These are phyloP conservation scores for Populus tomentosa DNA, from an alignment of 441 rosid genomes.

Conservation along the genomic window DNA sequence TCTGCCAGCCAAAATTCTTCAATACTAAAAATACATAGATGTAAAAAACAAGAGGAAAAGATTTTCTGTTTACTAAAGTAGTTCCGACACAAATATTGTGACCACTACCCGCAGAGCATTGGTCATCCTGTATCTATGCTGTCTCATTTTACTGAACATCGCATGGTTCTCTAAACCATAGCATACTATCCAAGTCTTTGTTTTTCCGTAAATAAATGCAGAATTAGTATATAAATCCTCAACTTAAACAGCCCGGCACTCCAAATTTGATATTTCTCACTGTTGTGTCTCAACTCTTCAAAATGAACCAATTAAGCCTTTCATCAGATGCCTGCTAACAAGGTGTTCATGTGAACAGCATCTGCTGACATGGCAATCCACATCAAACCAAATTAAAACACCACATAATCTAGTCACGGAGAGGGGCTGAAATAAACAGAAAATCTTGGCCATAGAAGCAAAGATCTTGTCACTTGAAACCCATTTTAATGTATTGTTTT, in stretches of 20 bases:
- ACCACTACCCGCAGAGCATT: background rate
- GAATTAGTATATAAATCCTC: background rate
- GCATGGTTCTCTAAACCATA: background rate
- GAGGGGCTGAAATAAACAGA: background rate
- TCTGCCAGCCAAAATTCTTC: background rate
- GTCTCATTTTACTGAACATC: background rate
- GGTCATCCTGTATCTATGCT: background rate
- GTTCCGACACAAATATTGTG: background rate
- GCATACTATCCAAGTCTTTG: background rate
- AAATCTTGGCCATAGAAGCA: background rate
- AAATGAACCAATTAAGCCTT: background rate
- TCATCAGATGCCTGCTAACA: background rate
- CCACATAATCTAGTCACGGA: background rate
- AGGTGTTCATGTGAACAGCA: background rate
- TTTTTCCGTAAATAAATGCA: background rate
- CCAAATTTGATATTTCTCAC: background rate
- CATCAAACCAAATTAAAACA: background rate
- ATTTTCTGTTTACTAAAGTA: background rate
- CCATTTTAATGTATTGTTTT: background rate
- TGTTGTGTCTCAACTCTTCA: background rate
- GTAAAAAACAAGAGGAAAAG: background rate
- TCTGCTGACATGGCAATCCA: background rate
- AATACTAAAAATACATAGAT: background rate
- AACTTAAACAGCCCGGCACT: background rate
- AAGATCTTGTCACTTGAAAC: background rate